A percentile compares a stretch with the other conserved stretches of the same genome.
Conservation (phyloP, 2,329 filamentous ascomycete genomes). For the Xylogone sp. region DNA sequence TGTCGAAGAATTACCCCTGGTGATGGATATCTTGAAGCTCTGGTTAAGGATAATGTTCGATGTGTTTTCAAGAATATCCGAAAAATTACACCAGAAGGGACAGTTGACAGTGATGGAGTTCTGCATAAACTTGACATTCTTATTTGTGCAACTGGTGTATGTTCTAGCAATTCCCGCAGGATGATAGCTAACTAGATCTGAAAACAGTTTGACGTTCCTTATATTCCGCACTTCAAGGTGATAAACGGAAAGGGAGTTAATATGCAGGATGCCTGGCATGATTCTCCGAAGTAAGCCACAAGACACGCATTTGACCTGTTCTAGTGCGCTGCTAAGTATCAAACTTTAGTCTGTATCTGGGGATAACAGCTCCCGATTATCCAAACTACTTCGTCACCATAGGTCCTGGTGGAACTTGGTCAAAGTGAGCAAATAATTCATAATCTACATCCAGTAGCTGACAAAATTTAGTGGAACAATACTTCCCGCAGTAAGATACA, state of each 20-base stretch:
- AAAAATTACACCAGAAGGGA: slow-evolving; percentile 39
- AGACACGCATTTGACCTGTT: neutral
- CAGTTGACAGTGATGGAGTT: slow-evolving; percentile 37
- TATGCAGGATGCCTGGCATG: slow-evolving; percentile 16
- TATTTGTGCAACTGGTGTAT: slow-evolving; percentile 27
- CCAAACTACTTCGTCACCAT: slow-evolving; percentile 20
- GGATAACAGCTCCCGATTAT: slow-evolving; percentile 16
- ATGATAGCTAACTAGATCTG: neutral
- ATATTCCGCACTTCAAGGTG: slow-evolving; percentile 23
- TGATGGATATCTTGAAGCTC: slow-evolving; percentile 37
- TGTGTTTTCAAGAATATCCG: slow-evolving; percentile 26
- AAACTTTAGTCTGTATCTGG: slow-evolving; percentile 15
- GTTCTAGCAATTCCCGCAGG: neutral
- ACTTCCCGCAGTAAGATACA: slow-evolving; percentile 28
- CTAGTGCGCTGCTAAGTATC: slow-evolving; percentile 3
- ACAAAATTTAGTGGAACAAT: slow-evolving; percentile 33
- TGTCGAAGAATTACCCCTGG: slow-evolving; percentile 37
- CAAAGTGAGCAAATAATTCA: slow-evolving; percentile 4
- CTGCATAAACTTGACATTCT: slow-evolving; percentile 29
- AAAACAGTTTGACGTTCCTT: slow-evolving; percentile 24
- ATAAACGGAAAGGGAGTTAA: slow-evolving; percentile 21
- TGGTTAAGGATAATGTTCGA: slow-evolving; percentile 40
- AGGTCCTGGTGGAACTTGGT: slow-evolving; percentile 39
- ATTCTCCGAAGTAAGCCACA: neutral
- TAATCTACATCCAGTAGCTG: neutral